Percentiles rank a stretch among this genome's conserved stretches.
Conservation (phyloP, 441 rosid species). For the Erodium moschatum region DNA sequence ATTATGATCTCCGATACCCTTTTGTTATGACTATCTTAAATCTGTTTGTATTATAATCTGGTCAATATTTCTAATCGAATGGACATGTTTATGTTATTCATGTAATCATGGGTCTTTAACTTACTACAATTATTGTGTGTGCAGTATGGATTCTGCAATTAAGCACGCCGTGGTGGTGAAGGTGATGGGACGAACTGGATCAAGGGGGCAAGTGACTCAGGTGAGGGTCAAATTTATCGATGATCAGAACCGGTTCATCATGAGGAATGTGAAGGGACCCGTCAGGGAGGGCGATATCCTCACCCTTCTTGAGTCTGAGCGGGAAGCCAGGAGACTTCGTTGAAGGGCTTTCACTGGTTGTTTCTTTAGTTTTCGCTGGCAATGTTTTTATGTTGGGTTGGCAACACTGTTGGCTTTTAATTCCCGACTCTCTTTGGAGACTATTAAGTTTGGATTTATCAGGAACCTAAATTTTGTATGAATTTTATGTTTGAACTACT, state of each 20-base stretch:
- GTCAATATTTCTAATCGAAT: no score
- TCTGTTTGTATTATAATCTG: no score
- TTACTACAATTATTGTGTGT: not conserved
- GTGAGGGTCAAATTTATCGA: slow-evolving; percentile 69
- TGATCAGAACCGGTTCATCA: slow-evolving; percentile 69
- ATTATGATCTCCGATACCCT: no score
- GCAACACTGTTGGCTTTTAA: not conserved
- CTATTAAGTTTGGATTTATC: not conserved
- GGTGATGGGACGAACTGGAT: slow-evolving; percentile 78
- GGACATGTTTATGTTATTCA: not conserved
- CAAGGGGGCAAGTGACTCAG: slow-evolving; percentile 79
- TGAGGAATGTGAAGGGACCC: slow-evolving; percentile 88
- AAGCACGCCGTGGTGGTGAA: slow-evolving; percentile 74
- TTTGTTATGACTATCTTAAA: no score
- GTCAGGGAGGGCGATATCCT: slow-evolving; percentile 82
- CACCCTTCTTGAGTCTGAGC: slow-evolving; percentile 73
- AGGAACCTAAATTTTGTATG: not conserved
- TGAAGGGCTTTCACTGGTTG: slow-evolving; percentile 23
- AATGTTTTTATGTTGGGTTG: not conserved
- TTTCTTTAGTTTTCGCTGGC: not conserved
- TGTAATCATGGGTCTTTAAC: not conserved
- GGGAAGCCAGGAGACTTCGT: slow-evolving; percentile 87
- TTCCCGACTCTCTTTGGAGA: no score
- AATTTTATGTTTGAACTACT: no score
- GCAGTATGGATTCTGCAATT: slow-evolving; percentile 63